These are phyloP conservation scores for Osmanthus fragrans DNA, from an alignment of 257 asterid species.

Conservation along the genomic window DNA sequence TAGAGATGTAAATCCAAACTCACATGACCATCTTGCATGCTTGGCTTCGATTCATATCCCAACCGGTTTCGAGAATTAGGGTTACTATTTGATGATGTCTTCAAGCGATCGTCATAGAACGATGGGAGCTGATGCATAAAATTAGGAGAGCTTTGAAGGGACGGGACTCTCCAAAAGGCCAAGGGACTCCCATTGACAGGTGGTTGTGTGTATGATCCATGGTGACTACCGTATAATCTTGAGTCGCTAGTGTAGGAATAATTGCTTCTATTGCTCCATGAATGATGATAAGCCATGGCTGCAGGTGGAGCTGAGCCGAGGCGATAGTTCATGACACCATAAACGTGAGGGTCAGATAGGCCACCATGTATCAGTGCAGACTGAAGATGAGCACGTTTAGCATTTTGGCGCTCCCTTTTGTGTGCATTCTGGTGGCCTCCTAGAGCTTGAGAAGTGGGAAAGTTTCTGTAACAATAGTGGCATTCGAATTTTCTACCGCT, in stretches of 20 bases:
- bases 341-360: conserved; percentile 42
- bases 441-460: conserved; percentile 58
- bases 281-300: conserved; percentile 23
- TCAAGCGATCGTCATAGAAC: conserved; percentile 28
- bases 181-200: conserved; percentile 74
- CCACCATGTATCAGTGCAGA: conserved; percentile 59
- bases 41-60: conserved; percentile 51
- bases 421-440: conserved; percentile 64
- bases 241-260: conserved; percentile 27
- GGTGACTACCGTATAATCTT: conserved; percentile 5
- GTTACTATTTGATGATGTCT: conserved; percentile 27
- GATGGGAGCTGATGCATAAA: conserved; percentile 38
- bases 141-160: conserved; percentile 19
- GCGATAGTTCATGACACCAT: conserved; percentile 56
- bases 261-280: conserved; percentile 38
- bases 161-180: conserved; percentile 59
- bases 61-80: conserved; percentile 41
- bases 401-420: conserved; percentile 61
- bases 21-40: conserved; percentile 61
- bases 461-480: conserved; percentile 51
- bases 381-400: conserved; percentile 75
- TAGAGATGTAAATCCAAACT: conserved; percentile 90
- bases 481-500: conserved; percentile 47
- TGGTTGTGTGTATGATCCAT: conserved; percentile 15
- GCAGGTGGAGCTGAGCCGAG: conserved; percentile 34